A percentile compares a stretch with the other conserved stretches of the same genome.
These are phyloP conservation scores for Globisporangium carolinianum DNA, from an alignment of 352 stramenopile genomes.

Conservation along the genomic window DNA sequence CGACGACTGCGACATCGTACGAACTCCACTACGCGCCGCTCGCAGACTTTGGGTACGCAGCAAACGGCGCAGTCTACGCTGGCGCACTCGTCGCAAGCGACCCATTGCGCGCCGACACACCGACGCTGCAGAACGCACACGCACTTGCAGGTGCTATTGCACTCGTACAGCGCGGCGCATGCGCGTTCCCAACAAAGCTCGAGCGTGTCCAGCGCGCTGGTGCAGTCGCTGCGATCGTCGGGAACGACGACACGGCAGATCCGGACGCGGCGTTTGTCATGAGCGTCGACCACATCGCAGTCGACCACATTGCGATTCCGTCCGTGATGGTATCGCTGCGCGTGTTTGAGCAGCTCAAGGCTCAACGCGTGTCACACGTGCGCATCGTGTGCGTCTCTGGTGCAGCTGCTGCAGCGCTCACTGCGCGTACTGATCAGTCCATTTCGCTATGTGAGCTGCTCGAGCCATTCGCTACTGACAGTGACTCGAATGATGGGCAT, in stretches of 20 bases:
- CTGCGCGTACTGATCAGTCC: constrained; percentile 13
- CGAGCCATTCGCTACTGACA: neutral
- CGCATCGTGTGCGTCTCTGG: constrained; percentile 48
- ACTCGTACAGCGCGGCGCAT: constrained; percentile 49
- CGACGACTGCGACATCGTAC: constrained; percentile 31
- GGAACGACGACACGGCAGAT: constrained; percentile 49
- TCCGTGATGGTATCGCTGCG: constrained; percentile 57
- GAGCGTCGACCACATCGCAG: constrained; percentile 59
- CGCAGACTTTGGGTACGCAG: constrained; percentile 48
- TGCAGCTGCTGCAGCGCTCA: constrained; percentile 26
- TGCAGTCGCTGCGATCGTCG: constrained; percentile 54
- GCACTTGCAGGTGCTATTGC: constrained; percentile 32
- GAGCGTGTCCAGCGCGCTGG: constrained; percentile 50
- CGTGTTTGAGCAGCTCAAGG: constrained; percentile 29
- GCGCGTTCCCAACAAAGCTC: constrained; percentile 64
- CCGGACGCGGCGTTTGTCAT: constrained; percentile 60
- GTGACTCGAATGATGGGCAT: too few relatives aligned
- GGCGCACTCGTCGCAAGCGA: constrained; percentile 36
- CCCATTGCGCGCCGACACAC: constrained; percentile 35
- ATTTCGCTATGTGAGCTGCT: constrained; percentile 20
- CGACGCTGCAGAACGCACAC: constrained; percentile 25
- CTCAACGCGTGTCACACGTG: constrained; percentile 14
- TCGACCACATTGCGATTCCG: constrained; percentile 61
- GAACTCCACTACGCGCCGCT: constrained; percentile 51
- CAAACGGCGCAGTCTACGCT: constrained; percentile 33